Evolutionary conservation across 345 rosid species (phyloP), one percentile per base, ranked within the genome.

Genomic region (Salix koriyanagi): DNA sequence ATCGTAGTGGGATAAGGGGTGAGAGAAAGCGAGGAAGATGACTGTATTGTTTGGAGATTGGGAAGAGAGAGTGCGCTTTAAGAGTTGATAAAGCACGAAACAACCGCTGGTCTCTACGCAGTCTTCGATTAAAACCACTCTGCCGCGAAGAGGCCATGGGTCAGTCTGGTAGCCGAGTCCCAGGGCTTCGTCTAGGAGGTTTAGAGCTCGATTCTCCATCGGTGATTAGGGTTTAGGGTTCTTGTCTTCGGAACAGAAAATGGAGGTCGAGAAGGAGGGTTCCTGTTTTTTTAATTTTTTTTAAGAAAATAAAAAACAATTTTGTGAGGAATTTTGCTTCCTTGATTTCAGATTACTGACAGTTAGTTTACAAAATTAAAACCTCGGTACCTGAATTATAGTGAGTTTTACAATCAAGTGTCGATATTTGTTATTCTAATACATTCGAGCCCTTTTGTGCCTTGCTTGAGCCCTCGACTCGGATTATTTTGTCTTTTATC

Each of bases 1-100:
- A 79, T 93, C 97, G 77, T 95, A 95, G 81, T 95, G 97, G 75
- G 97, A 91, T 84, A 95, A 87, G 18, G 99, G 86, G 44, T 88
- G 86, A 73, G 99, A 82, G 81, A 93, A 90, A 52, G 96, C 94
- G 69, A 95, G 81, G 81, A 93, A 88, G 84, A 95, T 66, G 80
- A 90, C 80, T 23, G 85, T 72, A 28, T 82, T 83, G 10, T 46
- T 46, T 46, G 90, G 74, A 74, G 93, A 87, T 54, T 79, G 71
- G 30, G 91, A 72, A 42, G 87, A 79, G 62, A 91, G 92, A 67
- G 84, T 44, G 76, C 92, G 97, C 86, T 95, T 95, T 61, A 91
- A 70, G 28, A 95, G 83, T 71, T 93, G 97, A 87, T 92, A 94
- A 80, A 93, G 86, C 56, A 91, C 87, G 79, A 95, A 91, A 0